Evolutionary conservation across 768 basidiomycete species (phyloP).

Genomic region (Leccinum fibrillosum): DNA sequence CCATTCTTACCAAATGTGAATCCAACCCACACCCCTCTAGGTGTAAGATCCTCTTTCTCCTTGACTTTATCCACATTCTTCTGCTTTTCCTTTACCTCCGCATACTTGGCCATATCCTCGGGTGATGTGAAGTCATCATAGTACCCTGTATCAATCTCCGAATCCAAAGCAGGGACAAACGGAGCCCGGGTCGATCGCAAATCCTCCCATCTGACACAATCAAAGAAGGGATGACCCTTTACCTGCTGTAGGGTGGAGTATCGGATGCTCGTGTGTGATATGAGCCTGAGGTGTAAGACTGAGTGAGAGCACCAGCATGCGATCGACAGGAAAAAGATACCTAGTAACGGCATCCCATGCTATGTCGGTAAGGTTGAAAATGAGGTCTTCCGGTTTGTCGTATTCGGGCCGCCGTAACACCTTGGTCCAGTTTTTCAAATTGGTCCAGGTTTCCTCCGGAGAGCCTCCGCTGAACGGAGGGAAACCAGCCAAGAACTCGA

Average conservation of each 20-base stretch:
- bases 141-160: slow-evolving; percentile 92
- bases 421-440: slow-evolving; percentile 96
- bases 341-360: slow-evolving; percentile 94
- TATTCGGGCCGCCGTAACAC: slow-evolving; percentile 92
- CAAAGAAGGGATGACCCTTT: slow-evolving; percentile 80
- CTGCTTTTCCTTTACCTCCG: slow-evolving; percentile 97
- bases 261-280: slow-evolving; percentile 81
- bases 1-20: slow-evolving; percentile 92
- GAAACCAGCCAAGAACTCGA: slow-evolving; percentile 95
- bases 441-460: slow-evolving; percentile 98
- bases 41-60: slow-evolving; percentile 76
- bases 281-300: slow-evolving; percentile 51
- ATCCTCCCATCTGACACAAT: slow-evolving; percentile 68
- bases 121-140: slow-evolving; percentile 86
- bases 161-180: slow-evolving; percentile 92
- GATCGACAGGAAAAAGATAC: slow-evolving; percentile 38
- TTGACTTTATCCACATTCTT: slow-evolving; percentile 86
- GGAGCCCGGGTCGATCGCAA: slow-evolving; percentile 77
- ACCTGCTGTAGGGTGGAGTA: slow-evolving; percentile 74
- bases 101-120: slow-evolving; percentile 98
- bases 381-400: slow-evolving; percentile 91
- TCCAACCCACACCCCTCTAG: slow-evolving; percentile 84
- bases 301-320: neutral
- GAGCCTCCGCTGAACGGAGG: slow-evolving; percentile 96
- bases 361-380: slow-evolving; percentile 91